Evolutionary conservation across 176 grass and related monocot genomes (phyloP).

Genomic region (Oryza coarctata): DNA sequence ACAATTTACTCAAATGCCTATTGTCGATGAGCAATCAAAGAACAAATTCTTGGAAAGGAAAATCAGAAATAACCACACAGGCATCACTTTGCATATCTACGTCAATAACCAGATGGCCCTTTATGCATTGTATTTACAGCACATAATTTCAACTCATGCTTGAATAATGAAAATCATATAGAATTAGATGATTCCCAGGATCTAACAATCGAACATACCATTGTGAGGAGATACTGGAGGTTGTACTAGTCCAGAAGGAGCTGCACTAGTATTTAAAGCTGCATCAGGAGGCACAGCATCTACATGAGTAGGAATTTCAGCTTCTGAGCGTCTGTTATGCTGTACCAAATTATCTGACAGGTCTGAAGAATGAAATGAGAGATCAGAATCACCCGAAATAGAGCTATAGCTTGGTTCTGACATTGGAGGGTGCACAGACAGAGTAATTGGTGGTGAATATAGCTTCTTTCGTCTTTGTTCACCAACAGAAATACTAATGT

Average conservation of each 20-base stretch:
- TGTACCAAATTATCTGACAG: slow-evolving; percentile 35
- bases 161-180: slow-evolving; percentile 26
- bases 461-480: slow-evolving; percentile 40
- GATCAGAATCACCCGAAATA: slow-evolving; percentile 21
- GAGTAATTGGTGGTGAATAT: slow-evolving; percentile 33
- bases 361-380: slow-evolving; percentile 41
- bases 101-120: neutral
- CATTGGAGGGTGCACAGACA: slow-evolving; percentile 30
- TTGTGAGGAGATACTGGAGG: slow-evolving; percentile 64
- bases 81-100: neutral
- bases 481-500: slow-evolving; percentile 27
- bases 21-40: neutral
- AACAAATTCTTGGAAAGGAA: neutral
- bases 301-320: slow-evolving; percentile 42
- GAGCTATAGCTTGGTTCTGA: slow-evolving; percentile 49
- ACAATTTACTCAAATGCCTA: neutral
- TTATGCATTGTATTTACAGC: neutral
- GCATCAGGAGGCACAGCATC: slow-evolving; percentile 48
- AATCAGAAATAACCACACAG: slow-evolving; percentile 4
- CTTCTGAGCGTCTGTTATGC: slow-evolving; percentile 28
- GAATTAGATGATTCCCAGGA: slow-evolving; percentile 18
- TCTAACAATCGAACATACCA: slow-evolving; percentile 45
- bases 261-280: slow-evolving; percentile 59
- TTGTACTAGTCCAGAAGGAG: slow-evolving; percentile 60
- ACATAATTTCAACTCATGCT: slow-evolving; percentile 10